Percentiles rank a stretch among this genome's conserved stretches.
Evolutionary conservation across 352 stramenopile species (phyloP).

Genomic region (Pythium graminicola): DNA sequence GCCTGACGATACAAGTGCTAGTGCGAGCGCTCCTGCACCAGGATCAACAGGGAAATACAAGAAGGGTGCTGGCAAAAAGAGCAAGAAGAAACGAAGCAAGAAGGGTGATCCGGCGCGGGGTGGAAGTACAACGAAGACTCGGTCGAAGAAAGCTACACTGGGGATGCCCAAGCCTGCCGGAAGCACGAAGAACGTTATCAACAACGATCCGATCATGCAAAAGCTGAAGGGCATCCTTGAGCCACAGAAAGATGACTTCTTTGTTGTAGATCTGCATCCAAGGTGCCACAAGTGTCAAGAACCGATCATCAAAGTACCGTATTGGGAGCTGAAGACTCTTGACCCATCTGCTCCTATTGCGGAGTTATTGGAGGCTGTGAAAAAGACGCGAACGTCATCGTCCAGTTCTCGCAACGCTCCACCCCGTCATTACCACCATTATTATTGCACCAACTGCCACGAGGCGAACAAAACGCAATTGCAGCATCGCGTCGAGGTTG

Average conservation of each 20-base stretch:
- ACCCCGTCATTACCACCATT: constrained; percentile 79
- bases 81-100: constrained; percentile 77
- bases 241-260: constrained; percentile 68
- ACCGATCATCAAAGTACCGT: constrained; percentile 81
- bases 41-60: constrained; percentile 18
- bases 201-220: constrained; percentile 95
- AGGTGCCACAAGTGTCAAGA: constrained; percentile 83
- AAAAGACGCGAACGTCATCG: constrained; percentile 62
- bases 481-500: constrained; percentile 65
- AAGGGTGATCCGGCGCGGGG: constrained; percentile 50
- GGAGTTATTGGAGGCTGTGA: constrained; percentile 72
- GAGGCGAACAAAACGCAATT: constrained; percentile 72
- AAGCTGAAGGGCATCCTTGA: constrained; percentile 95
- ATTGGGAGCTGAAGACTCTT: constrained; percentile 77
- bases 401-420: constrained; percentile 56
- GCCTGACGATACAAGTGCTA: not conserved
- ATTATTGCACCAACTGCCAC: constrained; percentile 66
- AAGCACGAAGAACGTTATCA: constrained; percentile 70
- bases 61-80: constrained; percentile 37
- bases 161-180: constrained; percentile 32
- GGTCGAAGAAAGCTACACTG: constrained; percentile 50
- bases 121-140: constrained; percentile 47
- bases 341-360: constrained; percentile 51
- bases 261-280: constrained; percentile 60
- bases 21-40: not conserved